These are phyloP conservation scores for Mortierella sp. DNA, from an alignment of 371 early-diverging fungal genomes.

Conservation along the genomic window DNA sequence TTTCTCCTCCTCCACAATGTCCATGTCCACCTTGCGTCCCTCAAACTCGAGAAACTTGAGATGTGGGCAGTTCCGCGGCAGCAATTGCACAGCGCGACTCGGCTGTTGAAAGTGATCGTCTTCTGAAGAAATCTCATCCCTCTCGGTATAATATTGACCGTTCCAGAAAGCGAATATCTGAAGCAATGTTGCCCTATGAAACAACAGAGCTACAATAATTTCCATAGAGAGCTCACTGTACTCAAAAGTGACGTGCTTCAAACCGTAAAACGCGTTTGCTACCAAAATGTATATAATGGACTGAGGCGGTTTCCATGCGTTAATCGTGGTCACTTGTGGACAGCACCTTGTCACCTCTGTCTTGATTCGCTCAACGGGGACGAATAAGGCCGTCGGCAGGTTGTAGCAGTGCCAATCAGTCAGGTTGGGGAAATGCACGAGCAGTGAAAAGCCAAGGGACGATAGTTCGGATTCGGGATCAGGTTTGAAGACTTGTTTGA, in stretches of 20 bases:
- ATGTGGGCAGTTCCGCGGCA: constrained; percentile 14
- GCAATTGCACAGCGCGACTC: constrained; percentile 18
- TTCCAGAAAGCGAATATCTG: constrained; percentile 55
- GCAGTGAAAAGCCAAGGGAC: constrained; percentile 13
- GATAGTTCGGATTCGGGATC: constrained; percentile 7
- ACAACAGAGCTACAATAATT: constrained; percentile 9
- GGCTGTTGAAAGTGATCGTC: constrained; percentile 15
- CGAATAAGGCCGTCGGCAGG: neutral
- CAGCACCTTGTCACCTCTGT: constrained; percentile 19
- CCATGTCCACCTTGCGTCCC: constrained; percentile 16
- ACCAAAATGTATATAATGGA: constrained; percentile 12
- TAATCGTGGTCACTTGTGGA: constrained; percentile 9
- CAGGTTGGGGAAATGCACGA: constrained; percentile 21
- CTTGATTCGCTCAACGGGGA: constrained; percentile 21
- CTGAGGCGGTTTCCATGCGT: constrained; percentile 10
- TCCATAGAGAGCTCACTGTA: constrained; percentile 20
- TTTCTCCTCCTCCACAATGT: constrained; percentile 9
- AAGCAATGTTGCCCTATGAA: constrained; percentile 11
- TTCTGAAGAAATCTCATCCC: neutral
- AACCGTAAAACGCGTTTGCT: constrained; percentile 11
- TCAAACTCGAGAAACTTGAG: constrained; percentile 4
- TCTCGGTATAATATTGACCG: constrained; percentile 40
- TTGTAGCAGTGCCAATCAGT: neutral
- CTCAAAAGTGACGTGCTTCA: neutral
- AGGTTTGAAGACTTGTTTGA: constrained; percentile 23